Conservation (phyloP, 2,329 filamentous ascomycete species). For the Hypoxylon sp. region DNA sequence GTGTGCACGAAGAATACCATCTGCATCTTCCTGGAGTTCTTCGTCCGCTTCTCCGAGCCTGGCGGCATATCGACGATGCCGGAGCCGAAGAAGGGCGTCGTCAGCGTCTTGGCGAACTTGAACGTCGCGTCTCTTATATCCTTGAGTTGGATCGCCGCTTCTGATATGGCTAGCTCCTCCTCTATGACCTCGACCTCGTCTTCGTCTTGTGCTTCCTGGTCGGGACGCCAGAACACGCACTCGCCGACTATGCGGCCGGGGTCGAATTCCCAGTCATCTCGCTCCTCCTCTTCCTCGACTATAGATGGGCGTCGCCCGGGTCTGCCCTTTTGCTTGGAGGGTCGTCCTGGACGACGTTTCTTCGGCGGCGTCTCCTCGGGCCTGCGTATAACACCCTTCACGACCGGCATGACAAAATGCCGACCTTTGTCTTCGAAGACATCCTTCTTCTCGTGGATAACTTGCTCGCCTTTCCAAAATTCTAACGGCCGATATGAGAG, state of each 20-base stretch:
- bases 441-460: conserved; percentile 75
- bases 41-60: conserved; percentile 85
- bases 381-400: conserved; percentile 83
- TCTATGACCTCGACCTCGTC: conserved; percentile 68
- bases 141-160: conserved; percentile 69
- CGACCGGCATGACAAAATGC: conserved; percentile 75
- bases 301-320: conserved; percentile 28
- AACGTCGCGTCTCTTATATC: conserved; percentile 79
- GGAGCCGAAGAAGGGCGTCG: conserved; percentile 86
- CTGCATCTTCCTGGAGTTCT: conserved; percentile 96
- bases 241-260: conserved; percentile 75
- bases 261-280: conserved; percentile 80
- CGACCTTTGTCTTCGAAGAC: conserved; percentile 59
- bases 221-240: conserved; percentile 74
- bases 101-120: conserved; percentile 89
- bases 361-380: conserved; percentile 67
- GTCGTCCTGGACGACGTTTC: conserved; percentile 47
- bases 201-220: conserved; percentile 67
- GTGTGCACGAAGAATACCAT: conserved; percentile 94
- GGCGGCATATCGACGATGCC: conserved; percentile 92
- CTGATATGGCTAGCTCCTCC: conserved; percentile 71
- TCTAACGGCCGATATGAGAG: conserved; percentile 83
- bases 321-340: conserved; percentile 45
- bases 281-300: conserved; percentile 67
- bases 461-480: conserved; percentile 88